phyloP scores from a whole-genome alignment of 2,329 filamentous ascomycete species.

The Chaetomium sp. region DNA sequence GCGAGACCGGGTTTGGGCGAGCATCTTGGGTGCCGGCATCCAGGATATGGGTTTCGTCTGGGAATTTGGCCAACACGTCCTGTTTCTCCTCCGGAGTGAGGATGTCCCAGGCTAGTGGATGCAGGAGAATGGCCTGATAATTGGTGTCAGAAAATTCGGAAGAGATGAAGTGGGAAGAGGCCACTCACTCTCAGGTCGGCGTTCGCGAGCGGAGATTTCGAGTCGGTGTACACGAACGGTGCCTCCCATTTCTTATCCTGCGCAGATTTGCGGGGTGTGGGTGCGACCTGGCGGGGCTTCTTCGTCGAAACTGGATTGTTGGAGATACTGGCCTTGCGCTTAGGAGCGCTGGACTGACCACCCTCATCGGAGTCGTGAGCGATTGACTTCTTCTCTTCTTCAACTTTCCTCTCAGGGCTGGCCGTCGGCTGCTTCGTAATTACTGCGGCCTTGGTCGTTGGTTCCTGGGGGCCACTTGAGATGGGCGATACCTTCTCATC shows the following conservation, averaged over 20 bases:
- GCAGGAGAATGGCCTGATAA: slow-evolving; percentile 43
- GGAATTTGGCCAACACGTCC: slow-evolving; percentile 44
- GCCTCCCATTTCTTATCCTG: slow-evolving; percentile 37
- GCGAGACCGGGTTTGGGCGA: slow-evolving; percentile 41
- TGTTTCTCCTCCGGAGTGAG: slow-evolving; percentile 41
- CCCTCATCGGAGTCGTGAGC: slow-evolving; percentile 4
- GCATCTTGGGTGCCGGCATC: slow-evolving; percentile 39
- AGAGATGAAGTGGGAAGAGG: background rate
- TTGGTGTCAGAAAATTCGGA: slow-evolving; percentile 14
- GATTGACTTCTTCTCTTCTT: background rate
- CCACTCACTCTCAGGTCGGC: slow-evolving; percentile 33
- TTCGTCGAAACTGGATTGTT: slow-evolving; percentile 24
- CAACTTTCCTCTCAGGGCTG: background rate
- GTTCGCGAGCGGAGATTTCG: slow-evolving; percentile 41
- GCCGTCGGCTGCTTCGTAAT: background rate
- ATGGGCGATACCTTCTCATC: background rate
- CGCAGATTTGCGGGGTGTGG: slow-evolving; percentile 33
- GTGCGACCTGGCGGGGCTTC: slow-evolving; percentile 21
- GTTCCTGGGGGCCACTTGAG: background rate
- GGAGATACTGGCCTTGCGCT: slow-evolving; percentile 22
- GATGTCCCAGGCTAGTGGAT: slow-evolving; percentile 44
- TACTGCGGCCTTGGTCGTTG: background rate
- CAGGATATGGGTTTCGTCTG: slow-evolving; percentile 40
- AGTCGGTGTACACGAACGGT: slow-evolving; percentile 42
- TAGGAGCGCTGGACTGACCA: slow-evolving; percentile 14